Evolutionary conservation across 495 filamentous ascomycete species (phyloP), one percentile per base, ranked within the genome.

Genomic region (Aspergillus diversus): DNA sequence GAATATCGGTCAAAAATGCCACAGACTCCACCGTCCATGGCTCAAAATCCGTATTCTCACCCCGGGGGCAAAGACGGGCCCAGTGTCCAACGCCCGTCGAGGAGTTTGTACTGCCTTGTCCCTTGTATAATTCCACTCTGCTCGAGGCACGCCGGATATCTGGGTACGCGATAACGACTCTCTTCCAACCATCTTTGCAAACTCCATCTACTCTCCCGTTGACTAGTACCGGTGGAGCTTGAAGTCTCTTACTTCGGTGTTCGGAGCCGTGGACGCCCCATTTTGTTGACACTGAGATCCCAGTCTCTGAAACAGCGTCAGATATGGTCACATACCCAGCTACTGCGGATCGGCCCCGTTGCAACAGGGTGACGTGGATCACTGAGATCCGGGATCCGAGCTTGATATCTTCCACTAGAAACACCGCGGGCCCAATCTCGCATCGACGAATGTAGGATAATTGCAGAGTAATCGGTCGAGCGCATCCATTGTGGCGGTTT

Each of bases 11-110:
- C 15, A 55, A 15, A 15, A 55, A 55, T 34, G 52, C 17, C 0
- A 55, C 32, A 7, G 52, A n/a, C 52, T 55, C 52, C 52, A 33
- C 7, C 0, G 52, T 55, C 52, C 52, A 55, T 33, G 13, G 17
- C 32, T 33, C 7, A 34, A 55, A 9, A n/a, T 13, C 52, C 52
- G 34, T n/a, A 12, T 11, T 43, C 3, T n/a, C 3, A 43, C 39
- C n/a, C 39, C 39, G n/a, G 12, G 0, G 7, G 12, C 33, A 33
- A 34, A 7, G 27, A 27, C 15, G 27, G 32, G 15, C 21, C 21
- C 21, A 27, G 21, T 27, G 21, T 1, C 21, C 21, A 27, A 27
- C 21, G 1, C 21, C 21, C 21, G 21, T 27, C 21, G 21, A 27
- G 21, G 21, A 27, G 21, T 27, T 27, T 27, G 21, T 27, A 1